Base-by-base conservation (phyloP, 2,329 filamentous ascomycete genomes). In the Cladosporium sphaerospermum region DNA sequence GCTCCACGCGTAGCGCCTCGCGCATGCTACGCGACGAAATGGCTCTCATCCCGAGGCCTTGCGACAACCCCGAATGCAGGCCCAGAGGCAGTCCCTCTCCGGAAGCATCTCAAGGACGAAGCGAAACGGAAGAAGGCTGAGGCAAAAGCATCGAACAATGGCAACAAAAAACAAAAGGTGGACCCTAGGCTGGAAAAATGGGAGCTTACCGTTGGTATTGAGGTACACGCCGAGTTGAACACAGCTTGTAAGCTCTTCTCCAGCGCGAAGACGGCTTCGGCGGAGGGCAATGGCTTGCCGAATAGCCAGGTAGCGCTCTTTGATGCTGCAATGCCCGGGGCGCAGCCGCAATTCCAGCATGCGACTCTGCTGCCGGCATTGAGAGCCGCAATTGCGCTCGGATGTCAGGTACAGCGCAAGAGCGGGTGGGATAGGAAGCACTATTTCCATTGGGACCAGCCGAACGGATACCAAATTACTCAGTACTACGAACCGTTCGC, bases 361-460 rank as follows among this genome's bases (percentile, higher is more conserved):
- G 87, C 86, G 56, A 89, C 88, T 0, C 75, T 99, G 9, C 78
- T 97, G 36, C 93, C 93, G 3, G 93, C 93, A n/a, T 67, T 99
- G 13, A 84, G 93, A 56, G 92, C 92, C 14, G 92, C 93, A 0
- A 74, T 96, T 46, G 89, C 90, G 0, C 76, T 99, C 42, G 81
- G 85, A 54, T 97, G 93, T 70, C 73, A 83, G 1, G 79, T 97
- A 49, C 86, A 95, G 66, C 75, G 72, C 1, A 78, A 81, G 61
- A 96, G 90, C 69, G 82, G 82, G 51, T 99, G 96, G 72, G 93
- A 99, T 70, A 80, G 93, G 58, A 99, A 99, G 69, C 93, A 99
- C 71, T 99, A 99, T 72, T 97, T 99, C 71, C 96, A 96, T 75
- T 95, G 93, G 81, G 93, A 99, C 69, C 93, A 99, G 70, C 93